A percentile compares a stretch with the other conserved stretches of the same genome.
Evolutionary conservation across 148 eudicot species (phyloP).

Genomic region (Nyssa sinensis): DNA sequence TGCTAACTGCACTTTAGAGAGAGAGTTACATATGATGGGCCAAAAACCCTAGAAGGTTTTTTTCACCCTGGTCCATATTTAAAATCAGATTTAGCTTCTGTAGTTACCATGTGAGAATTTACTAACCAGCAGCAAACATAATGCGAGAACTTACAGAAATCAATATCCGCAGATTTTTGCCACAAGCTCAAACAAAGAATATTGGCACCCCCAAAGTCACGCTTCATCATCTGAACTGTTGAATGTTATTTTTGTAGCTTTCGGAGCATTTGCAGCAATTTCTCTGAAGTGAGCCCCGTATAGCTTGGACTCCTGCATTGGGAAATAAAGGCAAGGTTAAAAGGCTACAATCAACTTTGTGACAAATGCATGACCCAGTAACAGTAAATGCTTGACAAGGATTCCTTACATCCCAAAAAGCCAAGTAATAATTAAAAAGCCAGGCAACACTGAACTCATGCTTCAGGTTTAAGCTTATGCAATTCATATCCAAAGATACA

Average conservation of each 20-base stretch:
- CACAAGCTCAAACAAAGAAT: background rate
- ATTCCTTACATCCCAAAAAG: too few relatives aligned
- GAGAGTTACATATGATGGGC: too few relatives aligned
- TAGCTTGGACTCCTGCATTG: constrained; percentile 83
- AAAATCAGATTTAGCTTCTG: too few relatives aligned
- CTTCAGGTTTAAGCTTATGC: too few relatives aligned
- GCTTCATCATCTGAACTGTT: constrained; percentile 68
- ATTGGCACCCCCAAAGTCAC: constrained; percentile 18
- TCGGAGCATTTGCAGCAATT: constrained; percentile 87
- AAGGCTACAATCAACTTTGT: too few relatives aligned
- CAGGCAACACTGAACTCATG: background rate
- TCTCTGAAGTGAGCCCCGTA: constrained; percentile 96
- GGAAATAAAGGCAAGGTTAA: background rate
- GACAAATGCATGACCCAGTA: too few relatives aligned
- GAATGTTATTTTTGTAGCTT: constrained; percentile 79
- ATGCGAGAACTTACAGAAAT: background rate
- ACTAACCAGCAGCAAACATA: background rate
- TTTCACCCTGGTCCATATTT: too few relatives aligned
- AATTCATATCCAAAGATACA: background rate
- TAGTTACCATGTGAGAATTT: background rate
- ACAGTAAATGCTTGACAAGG: too few relatives aligned
- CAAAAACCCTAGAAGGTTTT: too few relatives aligned
- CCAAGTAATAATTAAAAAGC: background rate
- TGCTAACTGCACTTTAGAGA: too few relatives aligned
- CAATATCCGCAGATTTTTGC: background rate